phyloP scores from a whole-genome alignment of 2,329 filamentous ascomycete species.

The Pleoardoris graminearum region DNA sequence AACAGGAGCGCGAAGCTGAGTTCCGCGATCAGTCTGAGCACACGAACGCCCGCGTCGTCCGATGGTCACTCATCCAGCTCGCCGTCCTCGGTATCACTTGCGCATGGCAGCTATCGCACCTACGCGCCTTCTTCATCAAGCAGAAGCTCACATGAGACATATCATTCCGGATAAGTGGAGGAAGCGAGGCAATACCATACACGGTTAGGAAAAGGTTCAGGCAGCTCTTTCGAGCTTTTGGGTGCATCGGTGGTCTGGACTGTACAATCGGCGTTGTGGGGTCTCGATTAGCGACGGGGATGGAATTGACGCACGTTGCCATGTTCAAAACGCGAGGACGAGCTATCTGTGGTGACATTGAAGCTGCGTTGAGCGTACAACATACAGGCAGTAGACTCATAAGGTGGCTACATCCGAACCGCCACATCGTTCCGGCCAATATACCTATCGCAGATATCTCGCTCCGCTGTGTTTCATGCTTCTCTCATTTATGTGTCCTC shows the following conservation, averaged over 20 bases:
- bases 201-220: constrained; percentile 13
- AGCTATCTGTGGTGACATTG: too few species aligned
- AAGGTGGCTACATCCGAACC: too few species aligned
- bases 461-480: too few species aligned
- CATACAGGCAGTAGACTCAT: too few species aligned
- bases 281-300: constrained; percentile 17
- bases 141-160: constrained; percentile 86
- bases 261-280: constrained; percentile 28
- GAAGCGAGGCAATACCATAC: constrained; percentile 12
- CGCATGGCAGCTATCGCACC: constrained; percentile 94
- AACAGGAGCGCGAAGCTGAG: constrained; percentile 90
- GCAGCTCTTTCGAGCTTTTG: constrained; percentile 2
- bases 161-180: constrained; percentile 1
- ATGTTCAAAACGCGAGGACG: too few species aligned
- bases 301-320: constrained; percentile 15
- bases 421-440: too few species aligned
- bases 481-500: too few species aligned
- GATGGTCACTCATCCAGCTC: constrained; percentile 92
- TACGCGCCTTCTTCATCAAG: constrained; percentile 99
- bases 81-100: constrained; percentile 83
- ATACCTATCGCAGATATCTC: too few species aligned
- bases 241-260: constrained; percentile 17
- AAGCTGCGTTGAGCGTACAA: too few species aligned
- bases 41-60: constrained; percentile 87
- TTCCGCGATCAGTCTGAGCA: constrained; percentile 97